Evolutionary conservation across 345 rosid species (phyloP), one percentile per base, ranked within the genome.

Genomic region (Zanthoxylum bungeanum): DNA sequence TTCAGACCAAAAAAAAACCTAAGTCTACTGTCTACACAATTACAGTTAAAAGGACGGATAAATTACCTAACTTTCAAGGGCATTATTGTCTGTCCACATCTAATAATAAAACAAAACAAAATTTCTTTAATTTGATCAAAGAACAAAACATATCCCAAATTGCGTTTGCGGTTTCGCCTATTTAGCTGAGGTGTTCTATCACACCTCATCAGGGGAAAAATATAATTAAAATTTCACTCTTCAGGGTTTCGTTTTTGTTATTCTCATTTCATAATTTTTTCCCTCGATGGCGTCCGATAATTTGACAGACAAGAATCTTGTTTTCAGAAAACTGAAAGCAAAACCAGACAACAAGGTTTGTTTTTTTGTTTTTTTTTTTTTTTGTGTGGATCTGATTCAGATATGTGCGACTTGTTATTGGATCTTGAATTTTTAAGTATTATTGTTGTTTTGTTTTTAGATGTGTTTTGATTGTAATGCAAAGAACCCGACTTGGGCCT

Each of bases 401-500:
- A 83, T 86, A 84, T 75, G 73, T 57, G 9, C 37, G 31, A 42
- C 78, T 4, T 46, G 7, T 25, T 1, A 7, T 36, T 46, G 77
- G 87, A 78, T 81, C 84, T 77, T 63, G 60, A 51, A 16, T 27
- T 77, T 36, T 68, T 12, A 17, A 49, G 39, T 3, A 2, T 16
- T 9, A 2, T 30, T n/a, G 39, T 70, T 47, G 53, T 46, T n/a
- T 19, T 36, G 19, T 30, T 49, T 60, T 36, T 76, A 96, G 99
- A 91, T 93, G 69, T 96, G 99, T 72, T 96, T 93, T 50, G 99
- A 96, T 84, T 96, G 99, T 70, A 93, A 91, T 84, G 95, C 98
- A 33, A 96, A 87, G 89, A 96, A 89, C 61, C 99, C 99, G 9
- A 89, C 95, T 0, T 96, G 99, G 99, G 97, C 99, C 1, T 96